Evolutionary conservation across 1,284 basidiomycete genomes (phyloP).

Genomic region (Ceratobasidium sp.): DNA sequence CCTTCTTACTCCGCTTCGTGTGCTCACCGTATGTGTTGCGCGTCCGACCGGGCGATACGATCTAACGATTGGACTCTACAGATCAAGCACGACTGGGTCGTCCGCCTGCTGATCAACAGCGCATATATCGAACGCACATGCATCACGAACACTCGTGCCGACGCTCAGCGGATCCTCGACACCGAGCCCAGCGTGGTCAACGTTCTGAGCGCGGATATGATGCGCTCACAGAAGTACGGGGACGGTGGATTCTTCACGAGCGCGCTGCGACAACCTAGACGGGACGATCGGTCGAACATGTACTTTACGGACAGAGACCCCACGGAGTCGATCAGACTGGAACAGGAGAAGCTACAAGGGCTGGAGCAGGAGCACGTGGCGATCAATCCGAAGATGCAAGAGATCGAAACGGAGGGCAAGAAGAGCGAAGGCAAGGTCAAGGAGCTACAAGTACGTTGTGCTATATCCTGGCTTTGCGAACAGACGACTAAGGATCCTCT

Average conservation of each 20-base stretch:
- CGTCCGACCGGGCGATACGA: neutral
- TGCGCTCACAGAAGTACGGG: slow-evolving; percentile 65
- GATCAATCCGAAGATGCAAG: slow-evolving; percentile 33
- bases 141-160: slow-evolving; percentile 71
- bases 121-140: slow-evolving; percentile 78
- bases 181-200: slow-evolving; percentile 54
- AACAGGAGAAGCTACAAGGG: slow-evolving; percentile 27
- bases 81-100: slow-evolving; percentile 81
- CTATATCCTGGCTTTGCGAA: neutral
- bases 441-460: slow-evolving; percentile 26
- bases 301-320: slow-evolving; percentile 31
- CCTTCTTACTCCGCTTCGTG: slow-evolving; percentile 83
- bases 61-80: slow-evolving; percentile 55
- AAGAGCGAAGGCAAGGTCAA: slow-evolving; percentile 34
- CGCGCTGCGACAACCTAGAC: slow-evolving; percentile 20
- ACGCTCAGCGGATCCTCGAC: slow-evolving; percentile 70
- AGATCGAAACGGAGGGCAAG: slow-evolving; percentile 29
- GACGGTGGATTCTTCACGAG: slow-evolving; percentile 57
- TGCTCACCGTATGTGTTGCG: slow-evolving; percentile 74
- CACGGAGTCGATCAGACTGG: slow-evolving; percentile 22
- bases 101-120: slow-evolving; percentile 85
- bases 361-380: slow-evolving; percentile 35
- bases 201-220: slow-evolving; percentile 35
- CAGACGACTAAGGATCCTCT: neutral
- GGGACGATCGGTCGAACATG: slow-evolving; percentile 16